Percentiles rank a stretch among this genome's conserved stretches.
Evolutionary conservation across 2,329 filamentous ascomycete genomes (phyloP).

Genomic region (Mariannaea sp.): DNA sequence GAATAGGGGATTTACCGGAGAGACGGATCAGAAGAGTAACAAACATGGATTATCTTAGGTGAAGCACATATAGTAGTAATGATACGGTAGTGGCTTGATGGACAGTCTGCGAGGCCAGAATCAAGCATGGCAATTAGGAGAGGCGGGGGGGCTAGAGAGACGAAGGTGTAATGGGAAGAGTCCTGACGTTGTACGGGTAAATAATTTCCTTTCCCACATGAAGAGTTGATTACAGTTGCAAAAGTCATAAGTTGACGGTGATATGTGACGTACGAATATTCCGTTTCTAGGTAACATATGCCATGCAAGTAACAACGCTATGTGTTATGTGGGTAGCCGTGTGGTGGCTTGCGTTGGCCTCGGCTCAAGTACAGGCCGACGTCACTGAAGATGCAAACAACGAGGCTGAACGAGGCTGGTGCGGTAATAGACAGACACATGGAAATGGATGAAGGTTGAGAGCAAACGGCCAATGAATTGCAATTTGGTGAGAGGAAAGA

Average conservation of each 20-base stretch:
- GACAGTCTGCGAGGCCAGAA: not conserved
- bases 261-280: not conserved
- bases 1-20: slow-evolving; percentile 28
- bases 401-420: slow-evolving; percentile 22
- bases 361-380: slow-evolving; percentile 1
- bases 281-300: too few relatives aligned
- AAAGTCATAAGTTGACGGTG: not conserved
- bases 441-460: not conserved
- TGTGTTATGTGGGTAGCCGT: too few relatives aligned
- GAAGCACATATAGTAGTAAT: slow-evolving; percentile 36
- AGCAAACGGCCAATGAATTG: too few relatives aligned
- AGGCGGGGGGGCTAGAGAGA: slow-evolving; percentile 9
- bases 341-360: not conserved
- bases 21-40: slow-evolving; percentile 26
- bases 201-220: not conserved
- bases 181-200: not conserved
- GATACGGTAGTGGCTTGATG: slow-evolving; percentile 18
- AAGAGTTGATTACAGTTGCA: not conserved
- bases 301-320: too few relatives aligned
- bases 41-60: slow-evolving; percentile 24
- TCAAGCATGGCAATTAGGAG: not conserved
- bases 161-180: slow-evolving; percentile 33
- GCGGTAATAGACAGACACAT: not conserved
- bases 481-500: too few relatives aligned
- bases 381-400: slow-evolving; percentile 1